Evolutionary conservation across 768 basidiomycete species (phyloP), one percentile per base, ranked within the genome.

Genomic region (Podaxis carcinomalis): DNA sequence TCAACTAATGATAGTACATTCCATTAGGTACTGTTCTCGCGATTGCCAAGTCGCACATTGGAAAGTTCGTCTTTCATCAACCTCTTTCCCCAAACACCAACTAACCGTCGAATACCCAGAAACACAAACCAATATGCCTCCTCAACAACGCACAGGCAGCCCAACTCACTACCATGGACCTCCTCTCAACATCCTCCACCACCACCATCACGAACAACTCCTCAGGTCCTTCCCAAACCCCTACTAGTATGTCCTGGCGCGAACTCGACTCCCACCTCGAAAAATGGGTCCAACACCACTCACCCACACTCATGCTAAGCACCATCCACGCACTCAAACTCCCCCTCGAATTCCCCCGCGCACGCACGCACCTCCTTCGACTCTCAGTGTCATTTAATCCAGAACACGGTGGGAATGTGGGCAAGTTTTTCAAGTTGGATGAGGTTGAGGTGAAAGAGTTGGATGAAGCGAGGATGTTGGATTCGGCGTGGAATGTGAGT

Each of bases 251-350:
- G 54, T 10, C 50, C 50, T 51, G 14, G 14, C 23, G 21, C 50
- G 71, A 73, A 51, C 70, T 73, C 44, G 69, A 73, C 63, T 59
- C 65, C 52, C 68, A 66, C 21, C 70, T 75, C 56, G 70, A 72
- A 54, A 72, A 71, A 56, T 73, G 74, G 73, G 68, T 72, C 61
- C 66, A 68, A 53, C 70, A 66, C 59, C 70, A 73, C 62, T 66
- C 44, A 56, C 42, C 63, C 16, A 68, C 69, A 10, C 67, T 73
- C 44, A 71, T 73, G 68, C 66, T 59, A 32, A 68, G 71, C 1
- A 68, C 67, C 27, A 65, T 74, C 27, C 72, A 74, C 49, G 72
- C 72, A 11, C 65, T 72, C 7, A 66, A 57, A 35, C 68, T 72
- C 14, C 67, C 68, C n/a, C 62, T 59, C 9, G 66, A 72, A 61